Evolutionary conservation across 225 moss, liverwort and hornwort genomes (phyloP), one percentile per base, ranked within the genome.

Genomic region (Anthoceros angustus): DNA sequence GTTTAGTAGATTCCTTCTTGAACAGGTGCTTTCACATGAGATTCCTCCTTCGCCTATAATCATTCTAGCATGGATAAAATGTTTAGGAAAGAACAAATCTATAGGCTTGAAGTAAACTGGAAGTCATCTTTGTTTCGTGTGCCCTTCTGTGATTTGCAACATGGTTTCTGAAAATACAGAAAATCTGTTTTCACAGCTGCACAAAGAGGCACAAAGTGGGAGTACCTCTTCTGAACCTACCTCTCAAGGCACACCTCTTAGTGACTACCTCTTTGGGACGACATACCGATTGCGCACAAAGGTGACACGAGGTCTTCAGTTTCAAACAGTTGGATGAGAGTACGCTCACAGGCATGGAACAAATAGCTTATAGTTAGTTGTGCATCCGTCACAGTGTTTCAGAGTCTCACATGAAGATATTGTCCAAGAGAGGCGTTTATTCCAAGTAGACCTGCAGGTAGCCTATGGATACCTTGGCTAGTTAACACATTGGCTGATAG

Each of bases 381-480:
- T 48, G 46, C 12, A 11, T 25, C 42, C 62, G 24, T 75, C 64
- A 62, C 82, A 85, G 84, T 85, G 84, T 82, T 77, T 77, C 77
- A 82, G 79, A 69, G 71, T 74, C 73, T 75, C 77, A 71, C 84
- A 85, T 69, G 82, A 85, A 43, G 84, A 85, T 71, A 75, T 82
- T 49, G 72, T 75, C 38, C 84, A 84, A 70, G 82, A 82, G 68
- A 81, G 84, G 60, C 61, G 75, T 55, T 79, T 81, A 4, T 85
- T 82, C 77, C 84, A 85, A 85, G 79, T 85, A 20, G 79, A 85
- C 72, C 71, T 85, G 67, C 84, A 85, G 84, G 84, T 81, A 38
- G 26, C 14, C 42, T 42, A 7, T 20, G 39, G 2, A 26, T 16
- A 15, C 16, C 42, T 61, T 62, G 40, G 41, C 38, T 62, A 20